phyloP scores from a whole-genome alignment of 164 flowering plant genomes.

The Magnolia sinica region DNA sequence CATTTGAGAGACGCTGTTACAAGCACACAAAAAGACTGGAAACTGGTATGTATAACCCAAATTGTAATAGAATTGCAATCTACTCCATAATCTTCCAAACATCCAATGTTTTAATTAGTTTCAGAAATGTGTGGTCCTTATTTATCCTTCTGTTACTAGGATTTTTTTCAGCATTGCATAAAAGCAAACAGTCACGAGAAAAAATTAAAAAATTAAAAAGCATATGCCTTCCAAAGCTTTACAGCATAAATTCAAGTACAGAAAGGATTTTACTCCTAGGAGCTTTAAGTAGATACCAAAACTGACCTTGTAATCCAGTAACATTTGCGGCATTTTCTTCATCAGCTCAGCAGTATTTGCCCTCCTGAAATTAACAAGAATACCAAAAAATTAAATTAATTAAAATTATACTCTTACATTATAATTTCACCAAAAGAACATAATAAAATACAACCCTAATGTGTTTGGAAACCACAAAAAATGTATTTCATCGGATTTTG shows the following conservation, averaged over 20 bases:
- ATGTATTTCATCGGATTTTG: no score
- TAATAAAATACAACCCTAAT: not conserved
- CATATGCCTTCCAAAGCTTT: not conserved
- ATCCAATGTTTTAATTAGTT: no score
- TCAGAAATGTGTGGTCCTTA: no score
- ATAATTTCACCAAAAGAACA: not conserved
- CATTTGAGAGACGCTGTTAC: no score
- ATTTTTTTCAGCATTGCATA: not conserved
- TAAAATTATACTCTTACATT: not conserved
- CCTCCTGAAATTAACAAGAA: conserved; percentile 15
- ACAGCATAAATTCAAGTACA: not conserved
- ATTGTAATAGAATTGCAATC: no score
- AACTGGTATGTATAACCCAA: no score
- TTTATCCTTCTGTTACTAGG: no score
- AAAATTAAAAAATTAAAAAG: no score
- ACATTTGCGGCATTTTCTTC: conserved; percentile 85
- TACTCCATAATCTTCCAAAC: no score
- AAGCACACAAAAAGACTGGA: no score
- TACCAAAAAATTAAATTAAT: no score
- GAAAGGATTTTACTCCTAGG: not conserved
- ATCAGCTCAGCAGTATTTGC: conserved; percentile 77
- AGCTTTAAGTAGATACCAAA: not conserved
- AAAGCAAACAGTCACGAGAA: not conserved
- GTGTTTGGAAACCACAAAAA: not conserved
- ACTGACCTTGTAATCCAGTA: conserved; percentile 56